A percentile compares a stretch with the other conserved stretches of the same genome.
phyloP scores from a whole-genome alignment of 2,329 filamentous ascomycete species.

The Dothidotthia symphoricarpi region DNA sequence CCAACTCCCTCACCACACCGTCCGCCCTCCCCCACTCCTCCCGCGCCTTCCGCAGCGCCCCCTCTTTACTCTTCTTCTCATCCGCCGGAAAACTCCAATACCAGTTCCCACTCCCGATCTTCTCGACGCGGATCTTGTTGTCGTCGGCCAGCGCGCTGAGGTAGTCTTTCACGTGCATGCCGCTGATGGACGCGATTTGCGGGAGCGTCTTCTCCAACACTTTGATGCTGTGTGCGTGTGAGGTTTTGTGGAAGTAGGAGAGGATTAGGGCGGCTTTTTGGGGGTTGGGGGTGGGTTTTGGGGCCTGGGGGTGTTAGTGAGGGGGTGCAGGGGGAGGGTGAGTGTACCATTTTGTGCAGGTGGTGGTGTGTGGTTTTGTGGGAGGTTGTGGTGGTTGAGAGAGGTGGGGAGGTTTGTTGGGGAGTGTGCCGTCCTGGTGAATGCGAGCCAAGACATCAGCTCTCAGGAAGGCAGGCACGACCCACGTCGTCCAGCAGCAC shows the following conservation, averaged over 20 bases:
- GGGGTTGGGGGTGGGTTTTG: slow-evolving; percentile 57
- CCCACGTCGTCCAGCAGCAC: neutral
- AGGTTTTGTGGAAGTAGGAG: slow-evolving; percentile 58
- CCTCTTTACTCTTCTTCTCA: slow-evolving; percentile 51
- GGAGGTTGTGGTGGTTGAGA: neutral
- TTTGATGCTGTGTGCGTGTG: slow-evolving; percentile 63
- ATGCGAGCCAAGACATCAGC: slow-evolving; percentile 6
- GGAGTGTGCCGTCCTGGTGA: slow-evolving; percentile 17
- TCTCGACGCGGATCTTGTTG: slow-evolving; percentile 62
- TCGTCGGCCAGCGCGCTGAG: slow-evolving; percentile 63
- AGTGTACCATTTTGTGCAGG: slow-evolving; percentile 13
- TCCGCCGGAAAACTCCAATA: slow-evolving; percentile 67
- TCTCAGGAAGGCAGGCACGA: slow-evolving; percentile 11
- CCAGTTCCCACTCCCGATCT: slow-evolving; percentile 70
- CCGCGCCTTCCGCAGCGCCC: slow-evolving; percentile 37
- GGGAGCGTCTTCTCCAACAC: slow-evolving; percentile 66
- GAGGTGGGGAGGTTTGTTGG: neutral
- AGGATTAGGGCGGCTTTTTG: slow-evolving; percentile 60
- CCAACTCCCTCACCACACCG: slow-evolving; percentile 34
- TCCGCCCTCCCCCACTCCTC: slow-evolving; percentile 42
- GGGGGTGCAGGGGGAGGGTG: neutral
- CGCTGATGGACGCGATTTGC: slow-evolving; percentile 60
- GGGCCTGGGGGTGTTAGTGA: slow-evolving; percentile 41
- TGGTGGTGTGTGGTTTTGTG: neutral
- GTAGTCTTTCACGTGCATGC: slow-evolving; percentile 67